A percentile compares a stretch with the other conserved stretches of the same genome.
These are phyloP conservation scores for Wickerhamiella qilinensis DNA, from an alignment of 805 yeast species.

Conservation along the genomic window DNA sequence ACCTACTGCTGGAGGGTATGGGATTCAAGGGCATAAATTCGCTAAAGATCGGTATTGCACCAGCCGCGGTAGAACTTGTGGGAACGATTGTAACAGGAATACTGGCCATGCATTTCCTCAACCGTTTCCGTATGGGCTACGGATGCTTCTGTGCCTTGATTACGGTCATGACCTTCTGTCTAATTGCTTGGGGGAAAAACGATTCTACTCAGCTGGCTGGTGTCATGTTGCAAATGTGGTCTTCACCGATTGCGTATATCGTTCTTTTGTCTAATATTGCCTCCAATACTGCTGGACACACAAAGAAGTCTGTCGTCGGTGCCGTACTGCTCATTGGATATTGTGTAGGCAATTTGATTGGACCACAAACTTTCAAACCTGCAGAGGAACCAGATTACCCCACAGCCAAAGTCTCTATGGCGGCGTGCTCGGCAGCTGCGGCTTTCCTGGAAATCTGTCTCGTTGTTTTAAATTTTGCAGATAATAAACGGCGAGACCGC, in stretches of 20 bases:
- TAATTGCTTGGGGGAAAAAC: conserved; percentile 29
- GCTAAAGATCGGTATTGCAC: conserved; percentile 27
- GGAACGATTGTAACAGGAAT: conserved; percentile 7
- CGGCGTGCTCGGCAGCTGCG: conserved; percentile 31
- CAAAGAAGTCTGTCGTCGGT: conserved; percentile 48
- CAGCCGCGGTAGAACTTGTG: conserved; percentile 28
- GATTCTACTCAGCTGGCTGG: conserved; percentile 27
- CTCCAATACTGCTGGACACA: conserved; percentile 52
- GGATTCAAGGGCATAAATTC: conserved; percentile 17
- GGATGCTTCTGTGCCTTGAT: conserved; percentile 38
- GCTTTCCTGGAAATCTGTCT: conserved; percentile 16
- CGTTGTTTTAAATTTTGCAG: conserved; percentile 12
- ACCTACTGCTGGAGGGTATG: conserved; percentile 28
- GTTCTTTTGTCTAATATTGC: conserved; percentile 12
- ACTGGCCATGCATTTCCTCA: conserved; percentile 7
- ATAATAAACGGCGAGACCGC: conserved; percentile 7
- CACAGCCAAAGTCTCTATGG: conserved; percentile 42
- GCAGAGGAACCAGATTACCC: conserved; percentile 40
- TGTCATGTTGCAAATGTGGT: conserved; percentile 22
- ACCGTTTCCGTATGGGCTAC: conserved; percentile 8
- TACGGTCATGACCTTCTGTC: conserved; percentile 27
- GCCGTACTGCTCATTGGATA: conserved; percentile 47
- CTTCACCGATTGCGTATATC: conserved; percentile 17
- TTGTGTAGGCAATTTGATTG: conserved; percentile 55
- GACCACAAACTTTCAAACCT: conserved; percentile 53